These are phyloP conservation scores for Haematococcus lacustris DNA, from an alignment of 139 green algal species.

Conservation along the genomic window DNA sequence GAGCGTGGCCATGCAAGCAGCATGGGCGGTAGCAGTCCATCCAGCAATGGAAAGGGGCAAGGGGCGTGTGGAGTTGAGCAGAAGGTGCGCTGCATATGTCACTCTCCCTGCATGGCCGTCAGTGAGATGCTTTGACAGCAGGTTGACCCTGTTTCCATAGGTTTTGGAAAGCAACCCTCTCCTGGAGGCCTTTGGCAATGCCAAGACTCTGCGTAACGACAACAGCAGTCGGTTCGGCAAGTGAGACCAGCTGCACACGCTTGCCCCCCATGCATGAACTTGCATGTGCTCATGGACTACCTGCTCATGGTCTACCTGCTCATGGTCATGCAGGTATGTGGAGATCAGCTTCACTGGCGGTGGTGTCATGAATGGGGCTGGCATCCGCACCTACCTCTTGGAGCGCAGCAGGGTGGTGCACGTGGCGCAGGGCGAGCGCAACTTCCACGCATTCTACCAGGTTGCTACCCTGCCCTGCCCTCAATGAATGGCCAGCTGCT, in stretches of 20 bases:
- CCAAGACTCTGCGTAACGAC: conserved; percentile 83
- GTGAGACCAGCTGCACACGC: too few species aligned
- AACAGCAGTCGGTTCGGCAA: conserved; percentile 24
- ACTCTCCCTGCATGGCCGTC: too few species aligned
- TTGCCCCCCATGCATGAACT: too few species aligned
- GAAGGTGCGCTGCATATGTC: too few species aligned
- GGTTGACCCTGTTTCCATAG: too few species aligned
- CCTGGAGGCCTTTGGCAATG: conserved; percentile 97
- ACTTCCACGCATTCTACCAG: conserved; percentile 99
- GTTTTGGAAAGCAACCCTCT: conserved; percentile 95
- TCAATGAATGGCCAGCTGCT: too few species aligned
- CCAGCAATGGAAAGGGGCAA: background rate
- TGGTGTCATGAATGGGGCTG: conserved; percentile 71
- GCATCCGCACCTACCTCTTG: conserved; percentile 93
- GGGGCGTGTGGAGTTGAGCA: conserved; percentile 3
- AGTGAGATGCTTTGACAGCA: too few species aligned
- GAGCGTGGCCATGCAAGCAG: too few species aligned
- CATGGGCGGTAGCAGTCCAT: background rate
- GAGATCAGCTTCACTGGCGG: conserved; percentile 87
- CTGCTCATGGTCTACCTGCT: too few species aligned
- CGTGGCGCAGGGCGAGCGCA: conserved; percentile 85
- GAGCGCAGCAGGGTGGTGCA: conserved; percentile 87
- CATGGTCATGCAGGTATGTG: conserved; percentile 94
- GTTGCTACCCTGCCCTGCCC: too few species aligned
- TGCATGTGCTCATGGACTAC: too few species aligned